Evolutionary conservation across 108 stramenopile species (phyloP), one percentile per base, ranked within the genome.

Genomic region (Asterionellopsis glacialis): DNA sequence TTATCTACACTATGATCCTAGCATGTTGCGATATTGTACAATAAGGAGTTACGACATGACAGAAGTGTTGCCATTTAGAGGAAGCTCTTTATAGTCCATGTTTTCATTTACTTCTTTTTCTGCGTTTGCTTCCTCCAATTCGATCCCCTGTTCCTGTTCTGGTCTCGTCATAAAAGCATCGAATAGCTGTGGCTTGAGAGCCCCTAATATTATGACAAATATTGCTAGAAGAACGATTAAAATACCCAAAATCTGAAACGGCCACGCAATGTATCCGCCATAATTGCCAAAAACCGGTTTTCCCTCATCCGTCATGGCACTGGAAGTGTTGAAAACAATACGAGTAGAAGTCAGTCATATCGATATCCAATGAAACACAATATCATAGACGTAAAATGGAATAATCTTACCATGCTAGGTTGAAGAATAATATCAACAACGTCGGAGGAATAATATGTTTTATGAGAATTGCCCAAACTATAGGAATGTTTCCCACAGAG

Each of bases 391-490:
- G n/a, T 7, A 33, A 33, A 33, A 33, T 33, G 7, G 33, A 33
- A 33, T 2, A 2, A 5, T 33, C 33, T 33, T 33, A 33, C 33
- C 33, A 33, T 33, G 70, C 70, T 26, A 76, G 39, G 48, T 76
- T 76, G 61, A 74, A 43, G 41, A 81, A 79, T n/a, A 87, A 67
- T n/a, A 81, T 57, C n/a, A 83, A 43, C 11, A 87, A 47, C 33
- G 83, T 51, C 11, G 74, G 85, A 6, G 78, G 77, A 44, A 79
- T 76, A 52, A 82, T 43, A 47, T 70, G 61, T 62, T 77, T 76
- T 48, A 82, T 74, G n/a, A 68, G 39, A 25, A 83, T 43, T 22
- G 66, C 72, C 84, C 84, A 86, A 14, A 72, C 51, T 33, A 50
- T 43, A 11, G 81, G 81, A 24, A 85, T 57, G 44, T 62, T 48